Base-by-base conservation (phyloP, 139 green algal species). In the Coccomyxa sp. region DNA sequence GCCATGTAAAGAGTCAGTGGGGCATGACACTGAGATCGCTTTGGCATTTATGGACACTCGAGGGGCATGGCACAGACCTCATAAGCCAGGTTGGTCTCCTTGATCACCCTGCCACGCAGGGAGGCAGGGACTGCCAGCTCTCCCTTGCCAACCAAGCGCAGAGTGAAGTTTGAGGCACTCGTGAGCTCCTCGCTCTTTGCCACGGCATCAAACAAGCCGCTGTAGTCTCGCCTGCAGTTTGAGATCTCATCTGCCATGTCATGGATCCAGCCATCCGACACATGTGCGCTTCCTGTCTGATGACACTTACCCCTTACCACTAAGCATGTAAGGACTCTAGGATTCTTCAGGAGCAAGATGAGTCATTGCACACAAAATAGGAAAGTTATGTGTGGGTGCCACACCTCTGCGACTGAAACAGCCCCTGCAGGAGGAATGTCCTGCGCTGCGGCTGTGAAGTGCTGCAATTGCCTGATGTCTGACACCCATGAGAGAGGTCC, bases 381-480 rank as follows among this genome's bases (percentile, higher is more conserved):
- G 50, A 64, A 22, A 3, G 22, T 64, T 18, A 18, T 7, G 50
- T 18, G 50, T 31, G 22, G 27, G 27, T 3, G 5, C 18, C 50
- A 10, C 35, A 41, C 69, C 69, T 74, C 33, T 74, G 69, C 34
- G 33, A 14, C 35, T 74, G 69, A 24, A 74, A 41, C 33, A 74
- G 69, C 14, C 69, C 69, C 29, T 74, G 69, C 69, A 74, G 69
- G 33, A 74, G 33, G 27, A 74, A 74, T 33, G 33, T 34, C 24
- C 27, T 40, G 16, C 69, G 69, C 29, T 22, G 18, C 24, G 64
- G 10, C 27, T 34, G 12, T 18, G 18, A 18, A 64, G 50, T 31
- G 27, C 27, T 22, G 18, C 50, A 64, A 7, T 22, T 31, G 18
- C 22, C 18, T 18, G 50, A 64, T 18, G 18, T 22, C 22, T 64